Conservation (phyloP, 2,329 filamentous ascomycete species). For the Talaromyces funiculosus region DNA sequence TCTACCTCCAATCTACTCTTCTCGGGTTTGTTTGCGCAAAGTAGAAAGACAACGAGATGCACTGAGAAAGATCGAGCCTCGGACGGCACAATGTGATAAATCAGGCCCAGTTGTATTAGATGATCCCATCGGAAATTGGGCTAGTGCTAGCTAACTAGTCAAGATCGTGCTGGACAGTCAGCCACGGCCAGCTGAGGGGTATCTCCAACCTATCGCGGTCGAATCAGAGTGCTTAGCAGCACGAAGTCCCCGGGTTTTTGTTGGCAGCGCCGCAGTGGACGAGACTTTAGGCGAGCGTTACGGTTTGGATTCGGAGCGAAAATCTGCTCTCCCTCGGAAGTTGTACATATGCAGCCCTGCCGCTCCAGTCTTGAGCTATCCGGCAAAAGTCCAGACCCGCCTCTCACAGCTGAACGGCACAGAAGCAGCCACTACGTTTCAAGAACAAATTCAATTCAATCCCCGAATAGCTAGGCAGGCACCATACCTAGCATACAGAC, state of each 20-base stretch:
- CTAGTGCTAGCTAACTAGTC: background rate
- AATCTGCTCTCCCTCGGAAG: no score
- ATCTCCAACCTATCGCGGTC: conserved; percentile 3
- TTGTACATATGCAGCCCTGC: no score
- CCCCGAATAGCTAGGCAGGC: background rate
- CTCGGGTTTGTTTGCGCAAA: no score
- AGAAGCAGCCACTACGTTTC: background rate
- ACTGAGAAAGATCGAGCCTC: no score
- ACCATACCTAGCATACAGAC: background rate
- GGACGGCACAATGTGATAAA: background rate
- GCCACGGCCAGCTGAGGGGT: conserved; percentile 10
- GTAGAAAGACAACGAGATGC: no score
- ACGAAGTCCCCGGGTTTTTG: background rate
- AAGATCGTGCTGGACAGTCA: conserved; percentile 1
- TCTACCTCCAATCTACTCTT: background rate
- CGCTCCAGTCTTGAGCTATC: background rate
- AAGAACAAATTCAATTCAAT: background rate
- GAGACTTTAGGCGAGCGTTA: background rate
- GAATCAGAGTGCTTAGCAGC: background rate
- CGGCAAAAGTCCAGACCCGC: background rate
- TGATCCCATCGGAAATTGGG: background rate
- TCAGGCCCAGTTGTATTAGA: background rate
- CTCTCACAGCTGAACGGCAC: background rate
- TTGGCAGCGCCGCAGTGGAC: no score
- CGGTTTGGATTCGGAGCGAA: no score